A percentile compares a stretch with the other conserved stretches of the same genome.
Evolutionary conservation across 2,329 filamentous ascomycete species (phyloP).

Genomic region (Fusarium chaquense): DNA sequence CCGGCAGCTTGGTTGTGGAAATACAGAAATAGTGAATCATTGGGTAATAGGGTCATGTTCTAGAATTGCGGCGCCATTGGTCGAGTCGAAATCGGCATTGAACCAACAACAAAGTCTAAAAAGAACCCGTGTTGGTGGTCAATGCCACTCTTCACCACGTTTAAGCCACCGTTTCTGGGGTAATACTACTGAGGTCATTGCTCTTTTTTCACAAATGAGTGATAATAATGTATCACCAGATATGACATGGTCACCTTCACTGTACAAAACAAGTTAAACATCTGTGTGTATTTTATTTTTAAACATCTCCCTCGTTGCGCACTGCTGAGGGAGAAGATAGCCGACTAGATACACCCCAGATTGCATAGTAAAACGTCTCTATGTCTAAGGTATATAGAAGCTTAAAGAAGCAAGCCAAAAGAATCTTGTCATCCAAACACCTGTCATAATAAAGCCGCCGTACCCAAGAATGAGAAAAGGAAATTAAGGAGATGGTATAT

Average conservation of each 20-base stretch:
- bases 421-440: conserved; percentile 32
- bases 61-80: conserved; percentile 9
- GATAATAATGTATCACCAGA: not conserved
- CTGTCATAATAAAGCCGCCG: conserved; percentile 33
- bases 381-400: conserved; percentile 38
- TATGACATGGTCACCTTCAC: not conserved
- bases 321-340: conserved; percentile 28
- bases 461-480: conserved; percentile 27
- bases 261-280: not conserved
- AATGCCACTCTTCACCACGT: not conserved
- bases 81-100: not conserved
- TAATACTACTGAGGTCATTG: not conserved
- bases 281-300: conserved; percentile 9
- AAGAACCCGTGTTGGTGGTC: not conserved
- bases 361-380: conserved; percentile 36
- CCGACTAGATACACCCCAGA: conserved; percentile 27
- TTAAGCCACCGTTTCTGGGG: not conserved
- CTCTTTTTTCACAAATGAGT: not conserved
- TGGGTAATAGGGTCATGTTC: not conserved
- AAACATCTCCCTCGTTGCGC: conserved; percentile 27
- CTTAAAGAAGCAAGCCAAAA: conserved; percentile 18
- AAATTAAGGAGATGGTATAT: conserved; percentile 26
- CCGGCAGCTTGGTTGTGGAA: not conserved
- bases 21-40: not conserved
- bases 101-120: conserved; percentile 14